Conservation (phyloP, 192 early-diverging fungal genomes). For the Piromyces finnis region DNA sequence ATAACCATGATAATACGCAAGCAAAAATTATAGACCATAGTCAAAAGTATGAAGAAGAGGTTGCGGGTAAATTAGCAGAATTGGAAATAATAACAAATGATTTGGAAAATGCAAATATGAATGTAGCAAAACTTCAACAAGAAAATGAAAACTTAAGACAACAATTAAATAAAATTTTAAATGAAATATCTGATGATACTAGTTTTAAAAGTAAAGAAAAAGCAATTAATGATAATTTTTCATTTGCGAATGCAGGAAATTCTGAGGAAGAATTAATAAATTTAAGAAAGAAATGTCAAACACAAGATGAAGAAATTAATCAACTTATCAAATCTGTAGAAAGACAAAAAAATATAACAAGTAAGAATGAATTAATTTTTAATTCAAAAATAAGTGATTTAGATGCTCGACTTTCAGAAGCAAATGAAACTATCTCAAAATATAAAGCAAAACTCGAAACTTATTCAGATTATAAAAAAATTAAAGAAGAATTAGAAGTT, state of each 20-base stretch:
- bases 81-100: slow-evolving; percentile 76
- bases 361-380: background rate
- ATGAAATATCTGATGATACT: slow-evolving; percentile 2
- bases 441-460: slow-evolving; percentile 28
- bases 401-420: background rate
- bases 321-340: slow-evolving; percentile 5
- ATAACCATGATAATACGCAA: slow-evolving; percentile 53
- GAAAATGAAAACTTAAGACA: slow-evolving; percentile 7
- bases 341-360: background rate
- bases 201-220: background rate
- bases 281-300: slow-evolving; percentile 7
- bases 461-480: slow-evolving; percentile 67
- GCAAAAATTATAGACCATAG: slow-evolving; percentile 39
- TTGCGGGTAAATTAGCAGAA: slow-evolving; percentile 63
- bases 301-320: slow-evolving; percentile 37
- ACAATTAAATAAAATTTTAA: slow-evolving; percentile 3
- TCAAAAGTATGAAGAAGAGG: slow-evolving; percentile 59
- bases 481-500: slow-evolving; percentile 71
- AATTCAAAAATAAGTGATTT: background rate
- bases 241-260: background rate
- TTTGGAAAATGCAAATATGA: slow-evolving; percentile 59
- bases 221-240: background rate
- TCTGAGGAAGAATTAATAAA: background rate
- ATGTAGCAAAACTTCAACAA: slow-evolving; percentile 30
- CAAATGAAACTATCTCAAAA: background rate